Base-by-base conservation (phyloP, 208 protist genomes). In the Naegleria fowleri region DNA sequence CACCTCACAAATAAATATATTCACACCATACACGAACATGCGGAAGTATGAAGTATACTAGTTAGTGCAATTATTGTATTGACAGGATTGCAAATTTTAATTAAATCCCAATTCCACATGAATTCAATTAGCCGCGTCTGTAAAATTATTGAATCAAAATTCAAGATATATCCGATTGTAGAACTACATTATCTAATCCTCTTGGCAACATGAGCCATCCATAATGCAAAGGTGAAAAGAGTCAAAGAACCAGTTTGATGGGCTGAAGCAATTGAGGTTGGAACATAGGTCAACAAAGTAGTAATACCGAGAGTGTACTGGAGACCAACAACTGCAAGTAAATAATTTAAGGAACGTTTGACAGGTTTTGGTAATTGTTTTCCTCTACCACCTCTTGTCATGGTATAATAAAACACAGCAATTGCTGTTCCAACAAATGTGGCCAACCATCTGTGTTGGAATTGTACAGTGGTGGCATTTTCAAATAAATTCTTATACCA, bases 181-280 rank as follows among this genome's bases (percentile, higher is more conserved):
- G n/a, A n/a, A n/a, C n/a, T n/a, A n/a, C n/a, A 29, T 67, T 67
- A 67, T 67, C 55, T 67, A 67, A 67, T 87, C 43, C 85, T 90
- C 33, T 41, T 90, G 5, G 58, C 29, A 25, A 76, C 2, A 41
- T 90, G 86, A 15, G 36, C 36, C 43, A 90, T 67, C 33, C 36
- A 90, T 2, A 90, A n/a, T 4, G 33, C 29, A 43, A 43, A n/a
- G 13, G 86, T 39, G 15, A 90, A 76, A 5, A 90, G 29, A 43
- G 86, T 90, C 51, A 90, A 90, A 43, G 29, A 41, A 43, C 86
- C 86, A 39, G 38, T 15, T 43, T 90, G 86, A 43, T 90, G 86
- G 38, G 33, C 58, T 29, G 33, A 19, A 29, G 86, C 86, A 39
- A 90, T 11, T 33, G 51, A 43, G 0, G 51, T 90, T 40, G 43